A percentile compares a stretch with the other conserved stretches of the same genome.
Evolutionary conservation across 805 yeast genomes (phyloP).

Genomic region (Candida alai): DNA sequence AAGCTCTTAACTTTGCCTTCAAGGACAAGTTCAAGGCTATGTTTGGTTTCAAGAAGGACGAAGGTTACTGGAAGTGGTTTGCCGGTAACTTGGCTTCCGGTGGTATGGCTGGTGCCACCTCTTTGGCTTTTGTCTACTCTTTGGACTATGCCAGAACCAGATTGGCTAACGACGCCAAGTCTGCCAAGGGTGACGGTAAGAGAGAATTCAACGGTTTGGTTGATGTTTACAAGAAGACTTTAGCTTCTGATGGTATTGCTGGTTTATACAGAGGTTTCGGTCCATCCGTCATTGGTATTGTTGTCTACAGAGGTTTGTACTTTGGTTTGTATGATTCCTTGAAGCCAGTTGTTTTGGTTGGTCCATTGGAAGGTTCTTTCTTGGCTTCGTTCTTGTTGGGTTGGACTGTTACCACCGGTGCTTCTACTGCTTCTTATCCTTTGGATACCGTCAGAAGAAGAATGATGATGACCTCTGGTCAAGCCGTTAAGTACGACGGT

Average conservation of each 20-base stretch:
- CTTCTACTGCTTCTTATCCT: slow-evolving; percentile 98
- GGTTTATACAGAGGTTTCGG: slow-evolving; percentile 99
- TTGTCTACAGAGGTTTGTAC: slow-evolving; percentile 99
- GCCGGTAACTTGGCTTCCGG: slow-evolving; percentile 98
- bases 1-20: slow-evolving; percentile 97
- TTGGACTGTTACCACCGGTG: slow-evolving; percentile 98
- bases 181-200: slow-evolving; percentile 78
- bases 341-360: slow-evolving; percentile 91
- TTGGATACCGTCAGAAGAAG: slow-evolving; percentile 99
- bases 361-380: slow-evolving; percentile 93
- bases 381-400: slow-evolving; percentile 93
- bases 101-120: slow-evolving; percentile 98
- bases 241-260: slow-evolving; percentile 94
- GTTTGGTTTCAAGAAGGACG: slow-evolving; percentile 97
- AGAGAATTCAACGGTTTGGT: slow-evolving; percentile 96
- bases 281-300: slow-evolving; percentile 95
- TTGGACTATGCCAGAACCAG: slow-evolving; percentile 98
- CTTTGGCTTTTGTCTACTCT: slow-evolving; percentile 90
- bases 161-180: slow-evolving; percentile 97
- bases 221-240: slow-evolving; percentile 94
- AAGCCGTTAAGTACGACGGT: slow-evolving; percentile 94
- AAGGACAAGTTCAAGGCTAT: slow-evolving; percentile 93
- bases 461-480: slow-evolving; percentile 99
- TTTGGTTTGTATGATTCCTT: slow-evolving; percentile 96
- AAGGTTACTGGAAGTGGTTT: slow-evolving; percentile 89